Percentiles rank a stretch among this genome's conserved stretches.
phyloP scores from a whole-genome alignment of 306 rosid species.

The Prunus campanulata region DNA sequence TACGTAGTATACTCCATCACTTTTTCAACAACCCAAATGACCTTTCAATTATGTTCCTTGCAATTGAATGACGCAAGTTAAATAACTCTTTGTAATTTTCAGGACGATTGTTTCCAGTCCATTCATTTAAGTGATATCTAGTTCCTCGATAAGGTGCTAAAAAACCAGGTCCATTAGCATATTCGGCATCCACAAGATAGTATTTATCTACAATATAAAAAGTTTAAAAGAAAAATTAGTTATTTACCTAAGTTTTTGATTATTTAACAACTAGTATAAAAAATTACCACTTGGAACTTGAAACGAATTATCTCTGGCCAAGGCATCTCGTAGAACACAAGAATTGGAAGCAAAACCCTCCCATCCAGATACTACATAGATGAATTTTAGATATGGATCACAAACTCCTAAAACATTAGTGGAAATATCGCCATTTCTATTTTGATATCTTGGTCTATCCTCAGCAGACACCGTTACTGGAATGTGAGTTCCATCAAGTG shows the following conservation, averaged over 20 bases:
- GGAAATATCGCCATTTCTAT: not conserved
- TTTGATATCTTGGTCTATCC: too few relatives aligned
- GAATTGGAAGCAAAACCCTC: not conserved
- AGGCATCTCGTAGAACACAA: not conserved
- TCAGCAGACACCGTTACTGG: too few relatives aligned
- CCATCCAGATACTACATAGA: not conserved
- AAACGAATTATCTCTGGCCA: not conserved
- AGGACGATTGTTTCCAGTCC: too few relatives aligned
- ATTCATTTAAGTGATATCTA: too few relatives aligned
- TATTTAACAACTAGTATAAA: not conserved
- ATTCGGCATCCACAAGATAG: not conserved
- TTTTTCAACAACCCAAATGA: constrained; percentile 1
- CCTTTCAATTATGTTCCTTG: not conserved
- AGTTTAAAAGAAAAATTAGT: too few relatives aligned
- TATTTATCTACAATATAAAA: not conserved
- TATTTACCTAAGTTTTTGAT: not conserved
- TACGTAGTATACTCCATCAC: not conserved
- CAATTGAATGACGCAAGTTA: not conserved
- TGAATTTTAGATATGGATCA: not conserved
- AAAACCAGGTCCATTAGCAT: not conserved
- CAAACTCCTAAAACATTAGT: not conserved
- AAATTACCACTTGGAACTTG: not conserved
- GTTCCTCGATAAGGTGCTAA: not conserved
- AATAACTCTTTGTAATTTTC: too few relatives aligned
- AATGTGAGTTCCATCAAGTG: too few relatives aligned